These are phyloP conservation scores for Neurospora tetrasperma DNA, from an alignment of 495 filamentous ascomycete genomes.

Conservation along the genomic window DNA sequence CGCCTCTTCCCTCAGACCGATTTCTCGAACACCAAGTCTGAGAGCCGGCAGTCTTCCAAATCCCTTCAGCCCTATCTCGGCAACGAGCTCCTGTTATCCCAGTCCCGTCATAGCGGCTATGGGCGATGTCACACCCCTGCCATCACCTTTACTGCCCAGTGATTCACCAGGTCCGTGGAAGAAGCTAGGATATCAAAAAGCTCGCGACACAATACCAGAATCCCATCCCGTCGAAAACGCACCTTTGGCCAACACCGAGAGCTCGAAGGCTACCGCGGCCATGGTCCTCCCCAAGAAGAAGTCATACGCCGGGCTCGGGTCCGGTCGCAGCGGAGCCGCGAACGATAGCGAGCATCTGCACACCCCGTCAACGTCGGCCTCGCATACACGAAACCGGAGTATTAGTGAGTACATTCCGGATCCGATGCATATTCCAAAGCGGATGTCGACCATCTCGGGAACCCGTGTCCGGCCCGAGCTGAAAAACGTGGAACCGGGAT, in stretches of 20 bases:
- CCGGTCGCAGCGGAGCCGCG: conserved; percentile 13
- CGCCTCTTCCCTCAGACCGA: conserved; percentile 28
- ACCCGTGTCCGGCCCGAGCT: conserved; percentile 37
- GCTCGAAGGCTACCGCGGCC: conserved; percentile 35
- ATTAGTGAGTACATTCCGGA: conserved; percentile 80
- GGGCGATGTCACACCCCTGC: conserved; percentile 84
- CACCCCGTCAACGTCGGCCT: conserved; percentile 21
- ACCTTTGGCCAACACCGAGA: conserved; percentile 39
- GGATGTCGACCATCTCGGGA: conserved; percentile 64
- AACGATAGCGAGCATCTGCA: background rate
- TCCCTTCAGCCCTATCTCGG: conserved; percentile 28
- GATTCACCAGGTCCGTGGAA: conserved; percentile 69
- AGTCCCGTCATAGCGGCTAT: conserved; percentile 69
- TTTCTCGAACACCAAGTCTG: conserved; percentile 39
- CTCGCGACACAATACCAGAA: conserved; percentile 24
- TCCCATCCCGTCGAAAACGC: conserved; percentile 34
- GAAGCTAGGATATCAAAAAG: conserved; percentile 32
- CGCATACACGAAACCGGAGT: conserved; percentile 59
- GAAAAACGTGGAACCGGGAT: conserved; percentile 30
- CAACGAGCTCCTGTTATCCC: conserved; percentile 32
- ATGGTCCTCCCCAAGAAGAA: conserved; percentile 42
- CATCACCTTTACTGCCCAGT: conserved; percentile 67
- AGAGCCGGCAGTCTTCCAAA: conserved; percentile 25
- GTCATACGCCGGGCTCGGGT: conserved; percentile 37
- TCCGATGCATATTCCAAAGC: conserved; percentile 51